phyloP scores from a whole-genome alignment of 495 filamentous ascomycete genomes.

The Annulohypoxylon moriforme region DNA sequence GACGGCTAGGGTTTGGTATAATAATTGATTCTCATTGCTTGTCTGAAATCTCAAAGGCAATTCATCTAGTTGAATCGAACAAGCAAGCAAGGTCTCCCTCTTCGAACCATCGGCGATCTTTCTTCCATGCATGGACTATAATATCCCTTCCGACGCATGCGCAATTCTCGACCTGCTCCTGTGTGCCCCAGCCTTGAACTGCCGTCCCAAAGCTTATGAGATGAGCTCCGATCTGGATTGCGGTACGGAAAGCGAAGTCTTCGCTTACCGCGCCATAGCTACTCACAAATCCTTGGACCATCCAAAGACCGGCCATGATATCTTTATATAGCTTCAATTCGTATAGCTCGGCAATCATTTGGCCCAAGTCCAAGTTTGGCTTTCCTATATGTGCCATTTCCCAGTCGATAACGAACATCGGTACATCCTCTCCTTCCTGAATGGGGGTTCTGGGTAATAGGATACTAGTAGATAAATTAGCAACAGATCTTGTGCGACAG shows the following conservation, averaged over 20 bases:
- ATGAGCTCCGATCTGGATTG: constrained; percentile 65
- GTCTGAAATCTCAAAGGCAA: background rate
- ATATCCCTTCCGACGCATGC: constrained; percentile 65
- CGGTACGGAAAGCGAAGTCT: constrained; percentile 60
- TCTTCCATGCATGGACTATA: constrained; percentile 65
- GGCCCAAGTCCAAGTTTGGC: constrained; percentile 62
- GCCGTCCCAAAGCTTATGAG: constrained; percentile 62
- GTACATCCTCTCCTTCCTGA: constrained; percentile 38
- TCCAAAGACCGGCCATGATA: constrained; percentile 57
- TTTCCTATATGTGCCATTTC: constrained; percentile 61
- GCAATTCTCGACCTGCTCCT: constrained; percentile 61
- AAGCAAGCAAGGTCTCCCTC: constrained; percentile 58
- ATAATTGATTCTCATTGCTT: background rate
- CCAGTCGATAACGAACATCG: constrained; percentile 65
- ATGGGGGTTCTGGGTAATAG: constrained; percentile 42
- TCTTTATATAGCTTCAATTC: constrained; percentile 63
- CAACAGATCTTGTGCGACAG: background rate
- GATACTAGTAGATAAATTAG: constrained; percentile 36
- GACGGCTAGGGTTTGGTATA: background rate
- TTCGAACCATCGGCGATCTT: constrained; percentile 64
- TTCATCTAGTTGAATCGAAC: constrained; percentile 50
- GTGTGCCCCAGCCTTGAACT: constrained; percentile 65
- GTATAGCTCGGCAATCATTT: constrained; percentile 68
- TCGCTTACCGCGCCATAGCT: constrained; percentile 58
- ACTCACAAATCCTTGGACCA: constrained; percentile 58